Evolutionary conservation across 768 basidiomycete genomes (phyloP).

Genomic region (Mycena indigotica): DNA sequence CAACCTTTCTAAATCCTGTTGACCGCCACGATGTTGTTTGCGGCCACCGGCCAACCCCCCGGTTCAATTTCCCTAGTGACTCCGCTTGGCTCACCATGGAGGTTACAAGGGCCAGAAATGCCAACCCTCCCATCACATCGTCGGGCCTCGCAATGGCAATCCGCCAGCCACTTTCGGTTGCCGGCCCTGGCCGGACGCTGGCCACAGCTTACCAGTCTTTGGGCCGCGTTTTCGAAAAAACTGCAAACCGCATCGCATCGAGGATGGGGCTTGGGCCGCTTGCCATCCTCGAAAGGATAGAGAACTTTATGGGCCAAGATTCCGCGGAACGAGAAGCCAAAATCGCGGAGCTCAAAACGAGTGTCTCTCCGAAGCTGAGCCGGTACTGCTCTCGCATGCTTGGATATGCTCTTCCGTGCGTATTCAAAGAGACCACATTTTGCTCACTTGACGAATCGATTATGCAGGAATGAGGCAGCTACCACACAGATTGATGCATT

Average conservation of each 20-base stretch:
- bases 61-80: no score
- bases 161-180: neutral
- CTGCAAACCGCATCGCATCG: conserved; percentile 3
- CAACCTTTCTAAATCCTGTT: no score
- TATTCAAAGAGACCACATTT: neutral
- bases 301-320: neutral
- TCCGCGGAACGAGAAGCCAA: neutral
- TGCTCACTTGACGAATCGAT: neutral
- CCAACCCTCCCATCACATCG: neutral
- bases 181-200: neutral
- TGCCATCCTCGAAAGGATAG: neutral
- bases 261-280: conserved; percentile 4
- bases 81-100: no score
- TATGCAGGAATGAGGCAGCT: neutral
- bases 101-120: neutral
- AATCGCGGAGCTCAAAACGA: neutral
- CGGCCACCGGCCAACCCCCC: no score
- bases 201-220: neutral
- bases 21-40: no score
- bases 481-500: conserved; percentile 1
- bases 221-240: neutral
- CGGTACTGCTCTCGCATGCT: conserved; percentile 5
- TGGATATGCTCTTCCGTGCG: conserved; percentile 8
- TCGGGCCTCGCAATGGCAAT: neutral
- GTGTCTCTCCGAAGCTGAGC: neutral